Conservation (phyloP, 768 basidiomycete genomes). For the Sarcodon aspratus region DNA sequence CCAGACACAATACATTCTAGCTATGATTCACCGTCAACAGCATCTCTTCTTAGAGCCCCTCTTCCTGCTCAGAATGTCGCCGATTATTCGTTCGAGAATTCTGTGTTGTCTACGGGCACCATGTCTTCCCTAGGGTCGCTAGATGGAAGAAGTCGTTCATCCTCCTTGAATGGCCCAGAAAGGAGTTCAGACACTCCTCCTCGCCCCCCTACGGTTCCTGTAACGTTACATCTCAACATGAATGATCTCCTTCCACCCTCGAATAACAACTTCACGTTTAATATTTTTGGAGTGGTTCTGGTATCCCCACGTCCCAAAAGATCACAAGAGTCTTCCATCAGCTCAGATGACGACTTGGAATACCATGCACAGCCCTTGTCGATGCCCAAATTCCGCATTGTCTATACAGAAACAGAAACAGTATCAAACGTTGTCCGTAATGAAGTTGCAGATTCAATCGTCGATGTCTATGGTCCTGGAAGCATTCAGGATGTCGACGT, state of each 20-base stretch:
- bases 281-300: constrained; percentile 53
- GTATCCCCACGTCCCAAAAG: constrained; percentile 19
- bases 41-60: constrained; percentile 67
- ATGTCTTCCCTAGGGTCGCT: constrained; percentile 26
- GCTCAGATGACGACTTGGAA: constrained; percentile 12
- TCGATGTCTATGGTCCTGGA: constrained; percentile 57
- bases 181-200: constrained; percentile 8
- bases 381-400: constrained; percentile 58
- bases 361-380: constrained; percentile 39
- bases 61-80: constrained; percentile 51
- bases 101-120: constrained; percentile 33
- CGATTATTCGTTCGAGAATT: constrained; percentile 72
- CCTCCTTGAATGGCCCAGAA: constrained; percentile 19
- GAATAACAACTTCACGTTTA: constrained; percentile 56
- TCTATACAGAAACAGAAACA: constrained; percentile 54
- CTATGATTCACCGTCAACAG: constrained; percentile 24
- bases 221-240: constrained; percentile 73
- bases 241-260: constrained; percentile 59
- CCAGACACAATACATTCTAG: constrained; percentile 25
- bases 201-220: constrained; percentile 42
- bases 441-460: constrained; percentile 34
- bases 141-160: constrained; percentile 25
- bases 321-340: constrained; percentile 8
- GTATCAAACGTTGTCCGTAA: constrained; percentile 49
- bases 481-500: constrained; percentile 49